A percentile compares a stretch with the other conserved stretches of the same genome.
These are phyloP conservation scores for Erucastrum elatum DNA, from an alignment of 345 rosid genomes.

Conservation along the genomic window DNA sequence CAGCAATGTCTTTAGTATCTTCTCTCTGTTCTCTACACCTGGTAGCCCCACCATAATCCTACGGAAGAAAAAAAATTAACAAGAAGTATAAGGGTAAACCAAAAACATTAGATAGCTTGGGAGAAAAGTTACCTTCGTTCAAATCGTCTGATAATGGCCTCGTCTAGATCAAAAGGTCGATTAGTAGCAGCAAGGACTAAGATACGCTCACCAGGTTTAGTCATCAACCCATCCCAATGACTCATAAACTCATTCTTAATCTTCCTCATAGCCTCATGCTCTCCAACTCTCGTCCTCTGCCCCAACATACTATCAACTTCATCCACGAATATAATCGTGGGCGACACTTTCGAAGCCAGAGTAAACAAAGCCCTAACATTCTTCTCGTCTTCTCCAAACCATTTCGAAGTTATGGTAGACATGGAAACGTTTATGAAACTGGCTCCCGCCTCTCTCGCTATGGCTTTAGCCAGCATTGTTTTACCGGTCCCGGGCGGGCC, in stretches of 20 bases:
- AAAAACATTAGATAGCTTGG: not conserved
- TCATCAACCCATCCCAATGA: conserved; percentile 89
- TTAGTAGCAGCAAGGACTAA: conserved; percentile 98
- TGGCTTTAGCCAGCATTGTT: conserved; percentile 98
- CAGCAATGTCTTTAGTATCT: conserved; percentile 62
- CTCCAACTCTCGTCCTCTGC: conserved; percentile 91
- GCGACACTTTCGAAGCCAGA: conserved; percentile 87
- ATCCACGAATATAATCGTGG: conserved; percentile 87
- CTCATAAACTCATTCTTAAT: conserved; percentile 91
- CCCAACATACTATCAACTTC: conserved; percentile 99
- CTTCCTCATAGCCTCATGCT: conserved; percentile 99
- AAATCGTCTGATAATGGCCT: conserved; percentile 89
- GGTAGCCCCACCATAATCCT: conserved; percentile 91
- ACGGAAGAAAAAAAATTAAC: not conserved
- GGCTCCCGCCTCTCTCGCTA: conserved; percentile 92
- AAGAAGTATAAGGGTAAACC: too few species aligned
- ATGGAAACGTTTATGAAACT: conserved; percentile 95
- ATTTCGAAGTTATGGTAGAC: conserved; percentile 96
- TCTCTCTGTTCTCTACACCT: conserved; percentile 64
- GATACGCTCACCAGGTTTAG: conserved; percentile 74
- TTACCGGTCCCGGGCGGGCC: conserved; percentile 99
- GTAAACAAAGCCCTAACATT: conserved; percentile 91
- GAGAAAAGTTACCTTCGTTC: conserved; percentile 64
- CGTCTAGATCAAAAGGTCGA: conserved; percentile 94
- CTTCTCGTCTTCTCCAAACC: conserved; percentile 99